Percentiles rank a stretch among this genome's conserved stretches.
These are phyloP conservation scores for Fomitopsis pulvina DNA, from an alignment of 768 basidiomycete species.

Conservation along the genomic window DNA sequence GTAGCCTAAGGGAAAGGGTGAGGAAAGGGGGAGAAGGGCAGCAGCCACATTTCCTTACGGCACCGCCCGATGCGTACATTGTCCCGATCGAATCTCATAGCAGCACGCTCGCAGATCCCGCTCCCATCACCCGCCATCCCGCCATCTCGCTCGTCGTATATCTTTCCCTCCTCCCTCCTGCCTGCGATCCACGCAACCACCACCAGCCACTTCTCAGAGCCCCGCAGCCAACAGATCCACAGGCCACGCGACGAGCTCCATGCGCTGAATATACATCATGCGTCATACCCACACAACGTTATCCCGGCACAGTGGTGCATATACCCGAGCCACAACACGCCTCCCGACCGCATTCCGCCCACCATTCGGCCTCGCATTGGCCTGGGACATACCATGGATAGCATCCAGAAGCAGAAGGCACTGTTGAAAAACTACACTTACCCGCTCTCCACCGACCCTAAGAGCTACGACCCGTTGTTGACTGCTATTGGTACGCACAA, in stretches of 20 bases:
- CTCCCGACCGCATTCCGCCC: background rate
- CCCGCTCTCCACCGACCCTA: slow-evolving; percentile 11
- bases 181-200: background rate
- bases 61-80: slow-evolving; percentile 11
- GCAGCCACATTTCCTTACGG: slow-evolving; percentile 21
- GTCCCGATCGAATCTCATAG: slow-evolving; percentile 24
- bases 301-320: slow-evolving; percentile 1
- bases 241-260: background rate
- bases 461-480: slow-evolving; percentile 19
- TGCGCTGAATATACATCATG: background rate
- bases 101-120: slow-evolving; percentile 16
- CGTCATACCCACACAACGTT: background rate
- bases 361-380: background rate
- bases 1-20: slow-evolving; percentile 1
- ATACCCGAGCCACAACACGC: background rate
- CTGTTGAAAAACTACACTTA: slow-evolving; percentile 12
- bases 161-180: background rate
- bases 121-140: background rate
- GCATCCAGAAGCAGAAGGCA: slow-evolving; percentile 7
- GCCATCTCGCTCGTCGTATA: background rate
- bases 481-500: slow-evolving; percentile 16
- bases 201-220: slow-evolving; percentile 1
- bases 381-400: background rate
- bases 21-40: slow-evolving; percentile 12
- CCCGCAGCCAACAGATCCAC: background rate